Percentiles rank a stretch among this genome's conserved stretches.
Conservation (phyloP, 768 basidiomycete genomes). For the Kwoniella mangroviensis region DNA sequence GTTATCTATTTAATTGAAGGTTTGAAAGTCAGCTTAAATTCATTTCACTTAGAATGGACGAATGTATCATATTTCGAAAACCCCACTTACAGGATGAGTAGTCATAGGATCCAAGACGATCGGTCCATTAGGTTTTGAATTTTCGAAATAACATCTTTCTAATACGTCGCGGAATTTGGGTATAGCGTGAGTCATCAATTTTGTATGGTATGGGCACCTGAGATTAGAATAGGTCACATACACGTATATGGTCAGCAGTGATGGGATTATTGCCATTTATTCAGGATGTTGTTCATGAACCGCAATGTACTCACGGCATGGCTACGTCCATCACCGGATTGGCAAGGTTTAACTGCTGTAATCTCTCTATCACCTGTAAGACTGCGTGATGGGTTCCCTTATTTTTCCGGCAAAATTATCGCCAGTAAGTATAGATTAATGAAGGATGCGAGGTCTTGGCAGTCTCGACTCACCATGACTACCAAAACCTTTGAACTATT, state of each 20-base stretch:
- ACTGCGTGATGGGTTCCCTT: constrained; percentile 54
- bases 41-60: too few relatives aligned
- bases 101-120: constrained; percentile 47
- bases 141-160: constrained; percentile 24
- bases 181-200: constrained; percentile 50
- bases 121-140: constrained; percentile 15
- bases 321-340: constrained; percentile 56
- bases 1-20: neutral
- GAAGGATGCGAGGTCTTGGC: neutral
- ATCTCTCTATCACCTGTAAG: constrained; percentile 43
- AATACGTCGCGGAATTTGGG: constrained; percentile 38
- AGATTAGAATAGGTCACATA: neutral
- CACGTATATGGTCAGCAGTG: neutral
- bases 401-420: neutral
- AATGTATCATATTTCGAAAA: neutral
- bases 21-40: too few relatives aligned
- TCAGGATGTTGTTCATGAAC: too few relatives aligned
- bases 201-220: constrained; percentile 52
- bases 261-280: too few relatives aligned
- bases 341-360: constrained; percentile 46
- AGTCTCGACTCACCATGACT: constrained; percentile 38
- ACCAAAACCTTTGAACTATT: constrained; percentile 53
- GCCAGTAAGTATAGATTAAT: neutral
- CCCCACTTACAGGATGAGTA: constrained; percentile 41
- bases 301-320: constrained; percentile 48